Base-by-base conservation (phyloP, 768 basidiomycete genomes). In the Amanita pallidorosea region DNA sequence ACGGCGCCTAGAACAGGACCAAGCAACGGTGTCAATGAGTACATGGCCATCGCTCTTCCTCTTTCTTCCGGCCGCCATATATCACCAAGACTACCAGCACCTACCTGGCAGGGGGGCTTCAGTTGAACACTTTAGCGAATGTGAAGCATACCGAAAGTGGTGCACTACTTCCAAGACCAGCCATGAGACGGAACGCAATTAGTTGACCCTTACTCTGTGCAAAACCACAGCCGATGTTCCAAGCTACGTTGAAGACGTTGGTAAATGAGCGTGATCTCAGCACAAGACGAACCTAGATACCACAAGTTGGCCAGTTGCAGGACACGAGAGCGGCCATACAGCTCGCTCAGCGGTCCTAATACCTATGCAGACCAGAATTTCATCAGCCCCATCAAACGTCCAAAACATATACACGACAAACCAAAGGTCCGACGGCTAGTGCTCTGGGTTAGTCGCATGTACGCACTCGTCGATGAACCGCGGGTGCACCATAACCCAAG, bases 91-190 rank as follows among this genome's bases (percentile, higher is more conserved):
- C 81, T 70, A 7, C 83, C 86, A 20, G 82, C 85, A 47, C 84
- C 85, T 44, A 73, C 61, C 73, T 76, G 29, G 29, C 47, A 12
- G 33, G 33, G n/a, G n/a, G 5, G 49, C 13, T 22, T 31, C 12
- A 33, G 33, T 33, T 11, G 15, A 17, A 37, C 1, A 15, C 35
- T 2, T 7, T 20, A n/a, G 68, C 67, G 2, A 74, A 45, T 9
- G 68, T 67, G 2, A 67, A 58, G 71, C 69, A 17, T 55, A 85
- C 77, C 7, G 78, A 63, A 2, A 85, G 65, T 4, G 85, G 82
- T 0, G 85, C 85, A 49, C 82, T 81, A 0, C 85, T 86, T 22
- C 86, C 87, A 1, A 88, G 53, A 2, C 86, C 85, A 1, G 84
- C 66, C 2, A 88, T 63, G 55, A 88, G 77, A 17, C 85, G 76